Evolutionary conservation across 2,329 filamentous ascomycete genomes (phyloP), one percentile per base, ranked within the genome.

Genomic region (Neophaeococcomyces mojaviensis): DNA sequence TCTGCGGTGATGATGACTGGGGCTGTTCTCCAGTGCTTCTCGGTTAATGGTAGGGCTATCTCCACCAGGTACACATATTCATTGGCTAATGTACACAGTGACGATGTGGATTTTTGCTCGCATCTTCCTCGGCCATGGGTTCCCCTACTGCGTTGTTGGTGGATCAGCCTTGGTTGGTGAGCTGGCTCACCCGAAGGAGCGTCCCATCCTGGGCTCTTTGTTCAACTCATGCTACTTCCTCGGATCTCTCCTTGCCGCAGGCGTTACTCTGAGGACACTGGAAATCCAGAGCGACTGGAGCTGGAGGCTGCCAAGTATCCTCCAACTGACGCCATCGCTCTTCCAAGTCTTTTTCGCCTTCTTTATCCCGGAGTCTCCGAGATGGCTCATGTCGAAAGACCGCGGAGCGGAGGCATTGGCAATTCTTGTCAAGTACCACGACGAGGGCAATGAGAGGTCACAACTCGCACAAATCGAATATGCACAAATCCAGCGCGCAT

Each of bases 151-250:
- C 49, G 80, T 80, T 49, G 73, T 79, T 28, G 72, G 75, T 2
- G 77, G 74, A 3, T 74, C 77, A 1, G 69, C 73, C 28, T 62
- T 81, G 40, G 76, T 81, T 22, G 77, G 76, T 61, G 78, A 81
- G 57, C 64, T 81, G 20, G 76, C 70, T 1, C 73, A 81, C 55
- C 78, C 78, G 2, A 80, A 78, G 57, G 77, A 81, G 59, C 74
- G 78, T 50, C 68, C 77, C 0, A 66, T 75, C n/a, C 54, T 81
- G 44, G 81, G 76, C 1, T 78, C 76, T 5, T 63, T 79, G 1
- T 81, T 81, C 67, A 81, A 81, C 55, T 71, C 76, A 1, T 76
- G 72, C 1, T 78, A 76, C 59, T 79, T 76, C 49, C 63, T 78
- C 48, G 75, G 76, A 24, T 63, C 68, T 28, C 26, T 78, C 36